Conservation (phyloP, 192 early-diverging fungal species). For the Coemansia sp. region DNA sequence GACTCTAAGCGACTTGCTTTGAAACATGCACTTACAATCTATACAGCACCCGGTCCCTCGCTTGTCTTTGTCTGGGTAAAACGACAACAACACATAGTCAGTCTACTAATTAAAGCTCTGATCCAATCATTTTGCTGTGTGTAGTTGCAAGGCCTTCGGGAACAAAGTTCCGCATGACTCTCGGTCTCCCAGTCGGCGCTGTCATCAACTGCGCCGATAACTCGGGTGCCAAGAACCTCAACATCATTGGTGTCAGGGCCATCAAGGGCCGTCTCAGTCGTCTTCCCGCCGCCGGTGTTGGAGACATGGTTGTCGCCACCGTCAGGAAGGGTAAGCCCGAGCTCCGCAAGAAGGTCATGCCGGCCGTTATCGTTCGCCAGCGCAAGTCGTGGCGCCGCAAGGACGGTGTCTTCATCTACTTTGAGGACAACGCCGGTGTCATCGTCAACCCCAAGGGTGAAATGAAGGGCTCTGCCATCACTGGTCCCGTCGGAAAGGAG, state of each 20-base stretch:
- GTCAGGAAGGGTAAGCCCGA: conserved; percentile 99
- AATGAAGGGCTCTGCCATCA: conserved; percentile 99
- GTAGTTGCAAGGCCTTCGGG: conserved; percentile 63
- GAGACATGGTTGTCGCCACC: conserved; percentile 99
- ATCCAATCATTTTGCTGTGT: conserved; percentile 14
- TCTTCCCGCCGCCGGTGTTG: conserved; percentile 95
- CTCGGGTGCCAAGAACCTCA: conserved; percentile 99
- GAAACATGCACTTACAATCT: neutral
- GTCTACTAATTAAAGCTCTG: neutral
- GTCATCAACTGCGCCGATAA: conserved; percentile 99
- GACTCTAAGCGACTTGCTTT: neutral
- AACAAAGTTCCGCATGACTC: conserved; percentile 99
- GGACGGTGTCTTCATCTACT: conserved; percentile 99
- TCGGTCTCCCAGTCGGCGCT: conserved; percentile 93
- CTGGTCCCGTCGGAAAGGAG: conserved; percentile 99
- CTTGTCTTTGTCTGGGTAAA: no score
- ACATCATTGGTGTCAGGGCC: conserved; percentile 97
- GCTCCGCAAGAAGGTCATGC: conserved; percentile 99
- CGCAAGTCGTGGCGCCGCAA: conserved; percentile 98
- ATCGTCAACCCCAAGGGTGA: conserved; percentile 99
- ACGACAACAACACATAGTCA: neutral
- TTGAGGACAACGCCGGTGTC: conserved; percentile 99
- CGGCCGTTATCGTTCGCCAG: conserved; percentile 98
- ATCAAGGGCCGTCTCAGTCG: conserved; percentile 96
- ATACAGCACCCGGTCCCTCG: no score